Conservation (phyloP, 768 basidiomycete genomes). For the Chalciporus piperatus region DNA sequence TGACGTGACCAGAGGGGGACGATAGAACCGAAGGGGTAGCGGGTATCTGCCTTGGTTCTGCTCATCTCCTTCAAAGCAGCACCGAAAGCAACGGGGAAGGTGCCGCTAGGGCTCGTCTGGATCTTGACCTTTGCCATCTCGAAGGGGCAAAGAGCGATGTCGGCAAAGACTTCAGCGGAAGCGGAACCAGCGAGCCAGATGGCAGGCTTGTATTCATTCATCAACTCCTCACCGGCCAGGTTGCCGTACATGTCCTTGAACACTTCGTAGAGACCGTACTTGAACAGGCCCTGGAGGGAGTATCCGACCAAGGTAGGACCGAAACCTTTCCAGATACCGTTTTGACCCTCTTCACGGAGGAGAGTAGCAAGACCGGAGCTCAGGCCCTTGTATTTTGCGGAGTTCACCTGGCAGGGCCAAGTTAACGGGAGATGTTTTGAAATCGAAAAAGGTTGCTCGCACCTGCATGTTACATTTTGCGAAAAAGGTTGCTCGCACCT, state of each 20-base stretch:
- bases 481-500: constrained; percentile 54
- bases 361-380: constrained; percentile 59
- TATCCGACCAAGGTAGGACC: constrained; percentile 93
- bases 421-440: neutral
- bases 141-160: constrained; percentile 91
- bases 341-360: constrained; percentile 75
- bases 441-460: constrained; percentile 12
- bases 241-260: constrained; percentile 96
- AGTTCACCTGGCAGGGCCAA: constrained; percentile 57
- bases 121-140: constrained; percentile 95
- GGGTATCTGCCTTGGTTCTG: constrained; percentile 63
- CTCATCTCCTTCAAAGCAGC: constrained; percentile 72
- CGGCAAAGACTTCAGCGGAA: constrained; percentile 93
- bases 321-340: constrained; percentile 91
- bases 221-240: constrained; percentile 78
- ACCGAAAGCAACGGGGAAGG: constrained; percentile 75
- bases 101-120: constrained; percentile 71
- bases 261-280: constrained; percentile 95
- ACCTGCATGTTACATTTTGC: constrained; percentile 94
- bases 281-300: constrained; percentile 96
- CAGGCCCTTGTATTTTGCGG: constrained; percentile 71
- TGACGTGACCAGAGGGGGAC: constrained; percentile 88
- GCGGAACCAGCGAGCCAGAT: constrained; percentile 96
- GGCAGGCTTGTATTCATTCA: constrained; percentile 77
- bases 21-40: constrained; percentile 83